A percentile compares a stretch with the other conserved stretches of the same genome.
phyloP scores from a whole-genome alignment of 306 rosid genomes.

The Parietaria judaica region DNA sequence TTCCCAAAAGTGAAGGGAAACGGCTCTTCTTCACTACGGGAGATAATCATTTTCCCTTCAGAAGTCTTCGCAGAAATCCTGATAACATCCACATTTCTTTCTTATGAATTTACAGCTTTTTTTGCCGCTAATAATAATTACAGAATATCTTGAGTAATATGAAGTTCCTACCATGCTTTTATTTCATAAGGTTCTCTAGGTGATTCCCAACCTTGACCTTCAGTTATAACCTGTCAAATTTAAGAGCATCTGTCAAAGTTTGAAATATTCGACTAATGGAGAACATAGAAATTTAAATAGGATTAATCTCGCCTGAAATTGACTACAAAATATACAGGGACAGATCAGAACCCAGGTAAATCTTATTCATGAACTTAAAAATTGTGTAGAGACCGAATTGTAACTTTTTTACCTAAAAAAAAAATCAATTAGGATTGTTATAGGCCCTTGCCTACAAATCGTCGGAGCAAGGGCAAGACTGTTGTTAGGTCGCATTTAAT shows the following conservation, averaged over 20 bases:
- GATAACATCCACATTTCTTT: constrained; percentile 26
- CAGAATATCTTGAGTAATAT: constrained; percentile 7
- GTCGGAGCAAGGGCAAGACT: no score
- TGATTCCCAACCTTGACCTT: constrained; percentile 97
- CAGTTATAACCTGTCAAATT: constrained; percentile 49
- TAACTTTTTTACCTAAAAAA: neutral
- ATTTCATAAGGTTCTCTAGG: constrained; percentile 98
- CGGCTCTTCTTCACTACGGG: constrained; percentile 65
- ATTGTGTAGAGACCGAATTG: neutral
- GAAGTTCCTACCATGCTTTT: constrained; percentile 65
- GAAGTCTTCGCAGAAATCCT: constrained; percentile 82
- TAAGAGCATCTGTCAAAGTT: constrained; percentile 5
- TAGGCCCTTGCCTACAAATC: no score
- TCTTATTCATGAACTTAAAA: constrained; percentile 1
- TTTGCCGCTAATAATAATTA: constrained; percentile 9
- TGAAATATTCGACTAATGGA: no score
- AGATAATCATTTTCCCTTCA: constrained; percentile 56
- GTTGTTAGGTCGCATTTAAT: no score
- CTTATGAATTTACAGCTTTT: constrained; percentile 15
- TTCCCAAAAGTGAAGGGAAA: constrained; percentile 84
- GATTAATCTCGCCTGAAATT: no score
- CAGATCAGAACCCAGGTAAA: neutral
- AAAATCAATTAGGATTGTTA: constrained; percentile 4
- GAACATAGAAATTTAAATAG: no score
- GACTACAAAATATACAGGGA: neutral